phyloP scores from a whole-genome alignment of 2,329 filamentous ascomycete genomes.

The Neospermospora avenae region DNA sequence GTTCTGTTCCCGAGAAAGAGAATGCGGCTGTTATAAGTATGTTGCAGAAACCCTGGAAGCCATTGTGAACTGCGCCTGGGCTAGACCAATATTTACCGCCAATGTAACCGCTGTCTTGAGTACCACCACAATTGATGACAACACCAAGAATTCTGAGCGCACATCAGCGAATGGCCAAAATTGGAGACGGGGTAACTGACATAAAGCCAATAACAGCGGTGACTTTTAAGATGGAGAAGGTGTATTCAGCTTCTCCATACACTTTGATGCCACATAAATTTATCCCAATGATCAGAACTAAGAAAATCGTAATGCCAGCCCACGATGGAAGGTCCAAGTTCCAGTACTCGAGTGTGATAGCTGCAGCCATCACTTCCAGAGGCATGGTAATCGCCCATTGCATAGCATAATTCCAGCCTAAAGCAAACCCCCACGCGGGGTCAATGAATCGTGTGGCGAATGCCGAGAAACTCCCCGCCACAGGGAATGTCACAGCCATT shows the following conservation, averaged over 20 bases:
- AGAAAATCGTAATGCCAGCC: constrained; percentile 82
- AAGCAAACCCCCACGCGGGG: constrained; percentile 90
- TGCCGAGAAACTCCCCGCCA: constrained; percentile 92
- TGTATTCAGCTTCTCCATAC: constrained; percentile 87
- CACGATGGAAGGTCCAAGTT: constrained; percentile 67
- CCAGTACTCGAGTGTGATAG: constrained; percentile 84
- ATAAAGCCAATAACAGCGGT: constrained; percentile 86
- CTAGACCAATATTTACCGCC: constrained; percentile 73
- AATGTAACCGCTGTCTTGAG: constrained; percentile 71
- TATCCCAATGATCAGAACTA: constrained; percentile 70
- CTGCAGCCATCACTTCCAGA: constrained; percentile 81
- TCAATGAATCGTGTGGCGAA: constrained; percentile 94
- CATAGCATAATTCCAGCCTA: constrained; percentile 92
- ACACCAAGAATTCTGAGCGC: constrained; percentile 72
- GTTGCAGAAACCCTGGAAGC: constrained; percentile 76
- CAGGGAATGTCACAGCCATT: constrained; percentile 84
- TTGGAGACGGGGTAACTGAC: constrained; percentile 45
- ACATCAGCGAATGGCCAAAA: constrained; percentile 4
- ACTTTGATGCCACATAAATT: constrained; percentile 85
- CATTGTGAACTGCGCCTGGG: constrained; percentile 79
- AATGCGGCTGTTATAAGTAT: constrained; percentile 77
- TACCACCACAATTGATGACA: constrained; percentile 81
- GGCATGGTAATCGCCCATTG: constrained; percentile 84
- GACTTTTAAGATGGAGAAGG: constrained; percentile 85
- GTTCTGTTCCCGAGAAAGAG: constrained; percentile 72